These are phyloP conservation scores for Candida tallmaniae DNA, from an alignment of 805 yeast genomes.

Conservation along the genomic window DNA sequence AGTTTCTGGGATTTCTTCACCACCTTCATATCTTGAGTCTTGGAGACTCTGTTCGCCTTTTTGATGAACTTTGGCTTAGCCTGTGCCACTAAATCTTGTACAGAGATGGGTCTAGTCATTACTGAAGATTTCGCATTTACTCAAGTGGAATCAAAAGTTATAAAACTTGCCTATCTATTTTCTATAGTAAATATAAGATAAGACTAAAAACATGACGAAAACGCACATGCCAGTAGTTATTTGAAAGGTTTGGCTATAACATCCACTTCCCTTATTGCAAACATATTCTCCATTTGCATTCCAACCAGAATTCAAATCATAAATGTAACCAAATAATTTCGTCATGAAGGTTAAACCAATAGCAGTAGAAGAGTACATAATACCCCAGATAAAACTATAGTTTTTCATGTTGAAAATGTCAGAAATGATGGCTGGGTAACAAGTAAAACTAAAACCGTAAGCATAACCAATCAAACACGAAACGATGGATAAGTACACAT, in stretches of 20 bases:
- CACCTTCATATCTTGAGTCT: background rate
- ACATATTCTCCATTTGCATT: conserved; percentile 17
- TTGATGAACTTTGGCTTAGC: conserved; percentile 10
- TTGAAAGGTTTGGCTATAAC: conserved; percentile 23
- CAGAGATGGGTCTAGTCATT: conserved; percentile 10
- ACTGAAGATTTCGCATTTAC: background rate
- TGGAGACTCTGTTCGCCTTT: conserved; percentile 4
- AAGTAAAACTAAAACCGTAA: conserved; percentile 30
- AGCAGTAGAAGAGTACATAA: conserved; percentile 28
- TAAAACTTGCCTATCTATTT: background rate
- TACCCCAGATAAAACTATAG: conserved; percentile 32
- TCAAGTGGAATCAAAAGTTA: background rate
- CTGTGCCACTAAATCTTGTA: conserved; percentile 8
- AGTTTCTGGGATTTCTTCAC: background rate
- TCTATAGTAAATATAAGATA: conserved; percentile 17
- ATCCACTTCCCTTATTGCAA: conserved; percentile 25
- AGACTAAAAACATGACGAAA: conserved; percentile 15
- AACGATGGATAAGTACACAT: conserved; percentile 17
- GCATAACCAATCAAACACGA: conserved; percentile 29
- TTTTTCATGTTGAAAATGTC: conserved; percentile 30
- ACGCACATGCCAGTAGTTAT: conserved; percentile 21
- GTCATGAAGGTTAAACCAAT: conserved; percentile 29
- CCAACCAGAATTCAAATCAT: conserved; percentile 21
- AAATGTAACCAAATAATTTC: conserved; percentile 26
- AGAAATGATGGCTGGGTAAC: conserved; percentile 31